A percentile compares a stretch with the other conserved stretches of the same genome.
Conservation (phyloP, 1,284 basidiomycete genomes). For the Porogramme epimiltina region DNA sequence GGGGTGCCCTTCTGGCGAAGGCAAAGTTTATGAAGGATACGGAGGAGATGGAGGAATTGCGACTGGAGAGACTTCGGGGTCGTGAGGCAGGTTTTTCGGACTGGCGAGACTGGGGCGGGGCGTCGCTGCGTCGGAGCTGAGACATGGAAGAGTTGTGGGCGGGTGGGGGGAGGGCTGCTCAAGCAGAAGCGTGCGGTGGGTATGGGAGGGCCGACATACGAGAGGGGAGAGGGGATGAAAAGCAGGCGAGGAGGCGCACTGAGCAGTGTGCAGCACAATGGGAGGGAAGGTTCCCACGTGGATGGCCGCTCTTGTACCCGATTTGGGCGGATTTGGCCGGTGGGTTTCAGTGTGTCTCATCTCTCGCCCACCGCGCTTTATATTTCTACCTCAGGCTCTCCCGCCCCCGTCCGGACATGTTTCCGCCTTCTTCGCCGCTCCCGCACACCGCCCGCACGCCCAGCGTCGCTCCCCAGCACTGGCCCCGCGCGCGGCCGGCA, state of each 20-base stretch:
- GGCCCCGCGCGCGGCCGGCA: too few species aligned
- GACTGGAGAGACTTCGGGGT: constrained; percentile 17
- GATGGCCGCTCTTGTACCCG: constrained; percentile 22
- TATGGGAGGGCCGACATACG: not conserved
- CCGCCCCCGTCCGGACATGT: too few species aligned
- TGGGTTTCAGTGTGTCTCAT: constrained; percentile 2
- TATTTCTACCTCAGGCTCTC: too few species aligned
- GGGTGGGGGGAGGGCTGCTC: not conserved
- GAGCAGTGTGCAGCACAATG: too few species aligned
- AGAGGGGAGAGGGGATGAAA: constrained; percentile 1
- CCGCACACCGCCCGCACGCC: too few species aligned
- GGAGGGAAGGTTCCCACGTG: constrained; percentile 19
- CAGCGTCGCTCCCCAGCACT: too few species aligned
- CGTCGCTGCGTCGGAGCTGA: constrained; percentile 20
- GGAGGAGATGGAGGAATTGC: constrained; percentile 11
- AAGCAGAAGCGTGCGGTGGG: constrained; percentile 13
- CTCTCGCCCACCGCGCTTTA: too few species aligned
- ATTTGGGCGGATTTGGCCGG: constrained; percentile 11
- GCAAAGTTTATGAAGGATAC: constrained; percentile 9
- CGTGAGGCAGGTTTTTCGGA: constrained; percentile 21
- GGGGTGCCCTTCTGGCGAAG: constrained; percentile 28
- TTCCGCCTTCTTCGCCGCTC: too few species aligned
- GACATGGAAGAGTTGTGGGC: constrained; percentile 17
- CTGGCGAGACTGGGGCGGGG: constrained; percentile 17
- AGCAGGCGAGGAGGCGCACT: not conserved